Evolutionary conservation across 495 filamentous ascomycete genomes (phyloP).

Genomic region (Aspergillus kassunensis): DNA sequence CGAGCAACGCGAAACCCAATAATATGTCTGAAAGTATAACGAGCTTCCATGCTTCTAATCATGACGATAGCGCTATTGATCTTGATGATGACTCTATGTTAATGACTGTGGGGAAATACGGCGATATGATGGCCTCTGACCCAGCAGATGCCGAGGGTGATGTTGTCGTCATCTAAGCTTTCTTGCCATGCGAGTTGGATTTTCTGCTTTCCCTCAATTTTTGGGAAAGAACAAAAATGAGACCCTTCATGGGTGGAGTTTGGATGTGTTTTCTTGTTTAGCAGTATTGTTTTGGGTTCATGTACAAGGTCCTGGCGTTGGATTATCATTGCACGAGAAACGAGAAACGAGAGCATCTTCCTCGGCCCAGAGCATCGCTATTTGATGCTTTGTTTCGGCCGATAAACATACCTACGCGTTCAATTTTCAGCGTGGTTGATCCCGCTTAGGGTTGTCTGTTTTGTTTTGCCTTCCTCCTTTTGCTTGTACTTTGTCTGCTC

Average conservation of each 20-base stretch:
- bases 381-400: slow-evolving; percentile 6
- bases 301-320: slow-evolving; percentile 30
- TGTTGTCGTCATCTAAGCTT: slow-evolving; percentile 42
- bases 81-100: slow-evolving; percentile 46
- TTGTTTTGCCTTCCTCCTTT: slow-evolving; percentile 6
- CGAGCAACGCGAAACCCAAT: slow-evolving; percentile 21
- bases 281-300: slow-evolving; percentile 22
- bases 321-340: slow-evolving; percentile 38
- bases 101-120: slow-evolving; percentile 47
- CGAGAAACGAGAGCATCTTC: slow-evolving; percentile 33
- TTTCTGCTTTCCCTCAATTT: slow-evolving; percentile 18
- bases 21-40: slow-evolving; percentile 27
- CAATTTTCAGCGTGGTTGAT: slow-evolving; percentile 26
- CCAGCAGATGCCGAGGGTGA: slow-evolving; percentile 48
- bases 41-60: slow-evolving; percentile 35
- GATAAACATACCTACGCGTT: slow-evolving; percentile 16
- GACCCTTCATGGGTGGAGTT: slow-evolving; percentile 24
- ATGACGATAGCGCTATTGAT: slow-evolving; percentile 48
- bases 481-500: slow-evolving; percentile 13
- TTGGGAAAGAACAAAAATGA: slow-evolving; percentile 18
- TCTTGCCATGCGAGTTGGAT: slow-evolving; percentile 1
- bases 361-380: slow-evolving; percentile 8
- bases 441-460: slow-evolving; percentile 18
- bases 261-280: slow-evolving; percentile 18
- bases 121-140: slow-evolving; percentile 47